A percentile compares a stretch with the other conserved stretches of the same genome.
phyloP scores from a whole-genome alignment of 192 early-diverging fungal genomes.

The Piromyces finnis region DNA sequence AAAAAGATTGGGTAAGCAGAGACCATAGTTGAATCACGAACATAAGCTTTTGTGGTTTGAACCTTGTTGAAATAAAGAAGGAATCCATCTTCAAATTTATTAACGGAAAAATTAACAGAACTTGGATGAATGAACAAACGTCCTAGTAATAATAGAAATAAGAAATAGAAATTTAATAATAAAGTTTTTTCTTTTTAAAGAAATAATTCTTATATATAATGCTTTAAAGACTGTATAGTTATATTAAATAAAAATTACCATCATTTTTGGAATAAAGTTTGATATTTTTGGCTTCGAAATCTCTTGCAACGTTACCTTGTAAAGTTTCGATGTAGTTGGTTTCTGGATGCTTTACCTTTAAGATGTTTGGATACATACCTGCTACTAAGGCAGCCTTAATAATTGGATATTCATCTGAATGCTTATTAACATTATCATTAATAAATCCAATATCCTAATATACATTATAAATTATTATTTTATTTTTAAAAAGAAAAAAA shows the following conservation, averaged over 20 bases:
- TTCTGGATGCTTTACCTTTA: conserved; percentile 46
- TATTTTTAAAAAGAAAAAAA: no score
- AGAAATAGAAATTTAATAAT: no score
- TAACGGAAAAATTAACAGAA: conserved; percentile 45
- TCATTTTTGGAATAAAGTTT: conserved; percentile 45
- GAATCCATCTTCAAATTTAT: conserved; percentile 41
- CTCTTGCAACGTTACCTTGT: conserved; percentile 49
- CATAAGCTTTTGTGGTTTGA: conserved; percentile 16
- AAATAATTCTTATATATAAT: no score
- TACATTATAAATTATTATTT: no score
- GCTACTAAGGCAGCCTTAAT: conserved; percentile 60
- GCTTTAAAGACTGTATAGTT: no score
- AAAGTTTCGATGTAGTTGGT: conserved; percentile 53
- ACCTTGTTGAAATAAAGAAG: conserved; percentile 51
- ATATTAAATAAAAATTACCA: conserved; percentile 7
- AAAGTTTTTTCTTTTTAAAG: no score
- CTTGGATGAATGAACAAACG: conserved; percentile 73
- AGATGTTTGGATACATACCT: conserved; percentile 71
- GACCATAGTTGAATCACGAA: conserved; percentile 8
- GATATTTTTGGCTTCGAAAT: conserved; percentile 53
- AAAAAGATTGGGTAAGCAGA: conserved; percentile 54
- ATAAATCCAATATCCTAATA: no score
- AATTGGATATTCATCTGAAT: conserved; percentile 35
- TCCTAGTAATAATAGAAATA: neutral
- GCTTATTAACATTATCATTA: conserved; percentile 16